Evolutionary conservation across 768 basidiomycete genomes (phyloP), one percentile per base, ranked within the genome.

Genomic region (Tulasnella calospora): DNA sequence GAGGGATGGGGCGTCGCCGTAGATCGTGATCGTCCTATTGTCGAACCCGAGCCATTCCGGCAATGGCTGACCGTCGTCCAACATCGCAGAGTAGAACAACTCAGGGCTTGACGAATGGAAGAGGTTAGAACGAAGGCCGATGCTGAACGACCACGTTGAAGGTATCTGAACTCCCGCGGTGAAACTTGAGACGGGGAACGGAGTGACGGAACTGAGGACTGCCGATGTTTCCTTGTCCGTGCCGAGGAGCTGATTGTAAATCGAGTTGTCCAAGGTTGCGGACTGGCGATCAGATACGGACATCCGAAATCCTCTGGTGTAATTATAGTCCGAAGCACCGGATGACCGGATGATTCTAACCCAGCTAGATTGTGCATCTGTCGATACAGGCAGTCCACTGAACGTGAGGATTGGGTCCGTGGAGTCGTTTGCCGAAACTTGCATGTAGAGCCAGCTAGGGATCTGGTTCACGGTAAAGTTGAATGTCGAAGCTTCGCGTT

Each of bases 91-190:
- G 75, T 78, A 79, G 76, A 33, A 70, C 40, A 79, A 27, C 17
- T 79, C 38, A 3, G 35, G 23, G 13, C 36, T 46, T 3, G 47
- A 30, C 12, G 73, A 27, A 13, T 35, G 23, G 69, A 79, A 79
- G n/a, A 76, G 51, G 17, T 77, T 30, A 4, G 46, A 70, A 23
- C 51, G 75, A 33, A 79, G 51, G 19, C 79, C 79, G 41, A 79
- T 79, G 77, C 79, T 79, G 75, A 79, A 79, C 17, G 79, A 79
- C 78, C 78, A 79, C 21, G 38, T 46, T 27, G 78, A 27, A n/a
- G 78, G 78, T 2, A 77, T 23, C 23, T 46, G 61, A 3, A 76
- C 38, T 27, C 78, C 78, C 7, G 40, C 73, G 19, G 33, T n/a
- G 73, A 35, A 38, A 10, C 21, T 30, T 2, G 40, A 46, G 40